These are phyloP conservation scores for Claviceps citrina DNA, from an alignment of 2,329 filamentous ascomycete species.

Conservation along the genomic window DNA sequence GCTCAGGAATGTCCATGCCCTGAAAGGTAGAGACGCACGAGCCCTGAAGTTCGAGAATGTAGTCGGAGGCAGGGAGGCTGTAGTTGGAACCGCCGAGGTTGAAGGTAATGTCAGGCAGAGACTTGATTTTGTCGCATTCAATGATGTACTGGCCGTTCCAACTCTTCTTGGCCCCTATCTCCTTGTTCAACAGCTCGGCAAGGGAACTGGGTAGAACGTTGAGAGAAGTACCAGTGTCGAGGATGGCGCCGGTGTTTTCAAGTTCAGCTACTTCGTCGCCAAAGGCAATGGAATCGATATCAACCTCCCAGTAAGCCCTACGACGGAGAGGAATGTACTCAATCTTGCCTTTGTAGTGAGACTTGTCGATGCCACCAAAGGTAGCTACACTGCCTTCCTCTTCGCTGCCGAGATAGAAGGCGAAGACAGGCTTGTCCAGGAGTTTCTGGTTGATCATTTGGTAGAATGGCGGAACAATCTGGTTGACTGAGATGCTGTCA, in stretches of 20 bases:
- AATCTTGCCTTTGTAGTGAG: conserved; percentile 70
- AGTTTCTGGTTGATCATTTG: conserved; percentile 82
- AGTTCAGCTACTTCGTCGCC: conserved; percentile 76
- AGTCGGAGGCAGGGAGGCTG: conserved; percentile 75
- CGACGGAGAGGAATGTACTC: conserved; percentile 87
- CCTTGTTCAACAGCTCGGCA: conserved; percentile 90
- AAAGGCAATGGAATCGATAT: conserved; percentile 81
- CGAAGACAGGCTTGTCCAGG: conserved; percentile 82
- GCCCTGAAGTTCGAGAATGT: conserved; percentile 88
- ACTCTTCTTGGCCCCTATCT: conserved; percentile 95
- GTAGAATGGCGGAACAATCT: conserved; percentile 90
- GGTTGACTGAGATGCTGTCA: conserved; percentile 93
- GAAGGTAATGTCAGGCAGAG: conserved; percentile 82
- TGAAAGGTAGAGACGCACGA: conserved; percentile 96
- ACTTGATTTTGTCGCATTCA: conserved; percentile 71
- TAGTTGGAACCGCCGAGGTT: conserved; percentile 85
- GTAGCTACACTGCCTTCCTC: conserved; percentile 69
- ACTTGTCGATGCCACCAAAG: conserved; percentile 77
- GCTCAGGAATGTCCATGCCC: conserved; percentile 84
- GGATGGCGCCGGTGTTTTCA: conserved; percentile 87
- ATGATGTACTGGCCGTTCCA: conserved; percentile 95
- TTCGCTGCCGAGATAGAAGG: conserved; percentile 77
- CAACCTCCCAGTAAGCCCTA: conserved; percentile 99
- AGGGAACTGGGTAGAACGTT: conserved; percentile 85
- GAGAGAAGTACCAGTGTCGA: conserved; percentile 95